phyloP scores from a whole-genome alignment of 2,329 filamentous ascomycete species.

The Tolypocladium nubicola region DNA sequence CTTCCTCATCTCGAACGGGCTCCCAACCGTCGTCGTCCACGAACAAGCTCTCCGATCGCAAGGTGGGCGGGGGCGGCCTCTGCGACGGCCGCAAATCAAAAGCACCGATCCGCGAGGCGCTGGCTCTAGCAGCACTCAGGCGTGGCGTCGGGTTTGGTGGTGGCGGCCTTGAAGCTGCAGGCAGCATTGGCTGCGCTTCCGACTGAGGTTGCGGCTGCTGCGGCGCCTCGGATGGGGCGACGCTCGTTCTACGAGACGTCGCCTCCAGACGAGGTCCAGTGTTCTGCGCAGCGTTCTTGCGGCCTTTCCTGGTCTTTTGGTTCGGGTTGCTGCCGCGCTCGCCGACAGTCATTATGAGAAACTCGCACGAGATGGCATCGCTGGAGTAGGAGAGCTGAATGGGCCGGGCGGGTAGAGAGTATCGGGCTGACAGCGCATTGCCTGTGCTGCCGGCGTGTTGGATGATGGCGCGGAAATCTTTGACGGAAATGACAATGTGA shows the following conservation, averaged over 20 bases:
- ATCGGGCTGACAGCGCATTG: conserved; percentile 55
- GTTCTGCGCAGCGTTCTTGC: conserved; percentile 24
- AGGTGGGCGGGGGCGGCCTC: conserved; percentile 42
- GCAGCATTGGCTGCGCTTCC: conserved; percentile 6
- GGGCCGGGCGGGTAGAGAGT: conserved; percentile 60
- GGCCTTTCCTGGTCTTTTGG: conserved; percentile 36
- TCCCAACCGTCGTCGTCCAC: conserved; percentile 73
- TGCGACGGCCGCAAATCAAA: conserved; percentile 43
- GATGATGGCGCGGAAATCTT: conserved; percentile 72
- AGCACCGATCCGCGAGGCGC: conserved; percentile 22
- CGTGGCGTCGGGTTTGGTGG: conserved; percentile 21
- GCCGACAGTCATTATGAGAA: conserved; percentile 74
- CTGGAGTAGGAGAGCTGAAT: conserved; percentile 62
- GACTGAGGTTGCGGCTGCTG: conserved; percentile 10
- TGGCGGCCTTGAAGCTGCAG: conserved; percentile 14
- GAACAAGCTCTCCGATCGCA: conserved; percentile 59
- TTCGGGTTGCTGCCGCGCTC: conserved; percentile 42
- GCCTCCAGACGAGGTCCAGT: conserved; percentile 35
- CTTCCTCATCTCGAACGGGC: conserved; percentile 49
- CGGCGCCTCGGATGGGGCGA: conserved; percentile 23
- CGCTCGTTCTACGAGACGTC: conserved; percentile 32
- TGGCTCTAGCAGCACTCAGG: conserved; percentile 21
- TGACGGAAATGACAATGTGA: conserved; percentile 72
- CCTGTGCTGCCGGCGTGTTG: conserved; percentile 62
- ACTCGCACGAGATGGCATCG: conserved; percentile 62